Evolutionary conservation across 768 basidiomycete genomes (phyloP).

Genomic region (Xerocomellus intermedius): DNA sequence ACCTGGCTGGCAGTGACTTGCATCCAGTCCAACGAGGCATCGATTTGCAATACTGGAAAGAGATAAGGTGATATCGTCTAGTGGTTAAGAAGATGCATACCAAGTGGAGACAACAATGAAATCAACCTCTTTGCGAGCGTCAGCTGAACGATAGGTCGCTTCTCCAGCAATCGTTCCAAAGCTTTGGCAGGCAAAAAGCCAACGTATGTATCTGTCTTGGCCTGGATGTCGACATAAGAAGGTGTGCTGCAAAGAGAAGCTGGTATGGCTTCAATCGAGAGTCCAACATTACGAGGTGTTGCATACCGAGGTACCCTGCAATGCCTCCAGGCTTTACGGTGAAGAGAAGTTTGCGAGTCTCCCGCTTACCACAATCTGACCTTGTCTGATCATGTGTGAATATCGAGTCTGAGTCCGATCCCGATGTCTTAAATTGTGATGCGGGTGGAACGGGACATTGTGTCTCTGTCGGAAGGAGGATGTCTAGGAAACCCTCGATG

Average conservation of each 20-base stretch:
- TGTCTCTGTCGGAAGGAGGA: slow-evolving; percentile 57
- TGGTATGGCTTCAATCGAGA: slow-evolving; percentile 27
- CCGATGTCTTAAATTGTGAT: slow-evolving; percentile 18
- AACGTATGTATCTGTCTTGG: slow-evolving; percentile 98
- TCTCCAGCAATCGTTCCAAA: slow-evolving; percentile 86
- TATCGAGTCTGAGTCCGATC: slow-evolving; percentile 39
- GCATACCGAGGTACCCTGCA: slow-evolving; percentile 87
- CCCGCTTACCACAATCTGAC: slow-evolving; percentile 30
- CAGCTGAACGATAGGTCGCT: slow-evolving; percentile 90
- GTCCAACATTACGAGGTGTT: background rate
- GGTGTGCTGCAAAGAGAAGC: slow-evolving; percentile 89
- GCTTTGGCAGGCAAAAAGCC: slow-evolving; percentile 90
- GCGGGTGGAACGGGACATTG: slow-evolving; percentile 2
- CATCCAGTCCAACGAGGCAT: slow-evolving; percentile 97
- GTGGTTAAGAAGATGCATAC: slow-evolving; percentile 41
- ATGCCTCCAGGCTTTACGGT: slow-evolving; percentile 97
- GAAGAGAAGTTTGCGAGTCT: slow-evolving; percentile 72
- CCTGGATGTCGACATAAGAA: slow-evolving; percentile 94
- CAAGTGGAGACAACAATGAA: slow-evolving; percentile 88
- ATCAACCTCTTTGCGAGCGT: slow-evolving; percentile 96
- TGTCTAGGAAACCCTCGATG: slow-evolving; percentile 94
- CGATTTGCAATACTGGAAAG: slow-evolving; percentile 84
- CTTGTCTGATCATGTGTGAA: slow-evolving; percentile 32
- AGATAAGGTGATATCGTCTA: slow-evolving; percentile 5
- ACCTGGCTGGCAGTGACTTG: slow-evolving; percentile 96